Percentiles rank a stretch among this genome's conserved stretches.
These are phyloP conservation scores for Bipolaris zeicola DNA, from an alignment of 2,329 filamentous ascomycete species.

Conservation along the genomic window DNA sequence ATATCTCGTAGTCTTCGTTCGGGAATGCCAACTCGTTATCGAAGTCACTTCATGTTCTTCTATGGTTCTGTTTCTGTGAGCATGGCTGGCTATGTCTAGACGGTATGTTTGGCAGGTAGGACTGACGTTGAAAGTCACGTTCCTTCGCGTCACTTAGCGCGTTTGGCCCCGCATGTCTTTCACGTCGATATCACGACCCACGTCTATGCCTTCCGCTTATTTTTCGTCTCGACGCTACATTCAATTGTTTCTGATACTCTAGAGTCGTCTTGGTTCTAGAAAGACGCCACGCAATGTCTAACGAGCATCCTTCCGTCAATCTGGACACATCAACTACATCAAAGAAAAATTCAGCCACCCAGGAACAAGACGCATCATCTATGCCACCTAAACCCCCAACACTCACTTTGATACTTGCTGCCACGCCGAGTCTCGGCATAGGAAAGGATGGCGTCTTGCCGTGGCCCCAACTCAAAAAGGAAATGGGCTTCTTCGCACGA, in stretches of 20 bases:
- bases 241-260: not conserved
- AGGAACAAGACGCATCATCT: slow-evolving; percentile 5
- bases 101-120: not conserved
- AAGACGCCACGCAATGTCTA: slow-evolving; percentile 12
- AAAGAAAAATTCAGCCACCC: not conserved
- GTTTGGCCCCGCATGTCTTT: slow-evolving; percentile 17
- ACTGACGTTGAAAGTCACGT: slow-evolving; percentile 23
- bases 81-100: not conserved
- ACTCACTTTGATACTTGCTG: slow-evolving; percentile 91
- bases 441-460: slow-evolving; percentile 78
- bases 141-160: slow-evolving; percentile 31
- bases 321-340: not conserved
- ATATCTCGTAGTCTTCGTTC: slow-evolving; percentile 21
- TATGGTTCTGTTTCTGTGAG: not conserved
- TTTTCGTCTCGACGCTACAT: not conserved
- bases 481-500: slow-evolving; percentile 94
- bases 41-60: not conserved
- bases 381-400: slow-evolving; percentile 53
- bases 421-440: slow-evolving; percentile 89
- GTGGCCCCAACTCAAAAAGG: slow-evolving; percentile 85
- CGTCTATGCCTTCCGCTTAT: not conserved
- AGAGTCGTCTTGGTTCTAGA: not conserved
- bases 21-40: slow-evolving; percentile 16
- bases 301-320: slow-evolving; percentile 5
- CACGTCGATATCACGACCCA: slow-evolving; percentile 8